Evolutionary conservation across 2,329 filamentous ascomycete genomes (phyloP), one percentile per base, ranked within the genome.

Genomic region (Polychaeton citri): DNA sequence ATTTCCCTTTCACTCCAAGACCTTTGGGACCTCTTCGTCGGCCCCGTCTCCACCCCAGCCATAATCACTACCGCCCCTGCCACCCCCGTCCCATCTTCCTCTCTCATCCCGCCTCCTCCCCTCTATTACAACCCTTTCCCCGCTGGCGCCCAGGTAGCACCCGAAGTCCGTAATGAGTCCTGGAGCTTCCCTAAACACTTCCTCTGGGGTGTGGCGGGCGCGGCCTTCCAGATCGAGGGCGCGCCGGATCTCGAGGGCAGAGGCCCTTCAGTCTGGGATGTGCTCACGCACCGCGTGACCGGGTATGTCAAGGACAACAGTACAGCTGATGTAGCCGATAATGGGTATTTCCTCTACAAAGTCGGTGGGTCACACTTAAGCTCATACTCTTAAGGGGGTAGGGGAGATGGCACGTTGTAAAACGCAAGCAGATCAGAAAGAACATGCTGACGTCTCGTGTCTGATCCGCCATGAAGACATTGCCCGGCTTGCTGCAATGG

Each of bases 291-390:
- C 15, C 18, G 42, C n/a, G 38, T 38, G 6, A 42, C 41, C 5
- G 38, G 36, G 21, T 40, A 40, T 28, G 52, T 74, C 15, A 62
- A 63, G 1, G 61, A 66, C 38, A 61, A 67, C 61, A 68, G 35
- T 70, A 70, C 40, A 68, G 64, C 35, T 50, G 63, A 9, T 69
- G 69, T 47, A 66, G 15, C 24, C 12, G 24, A 28, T 28, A 28
- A 28, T 15, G 15, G 15, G 12, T 28, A 28, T 28, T 28, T 12
- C 24, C 12, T 28, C 12, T 28, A 28, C 24, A 28, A 28, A 28
- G 24, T 28, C 15, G 24, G 24, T 28, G 7, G 15, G 24, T 28
- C 15, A n/a, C n/a, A n/a, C n/a, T n/a, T n/a, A n/a, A n/a, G n/a
- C n/a, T n/a, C n/a, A n/a, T n/a, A n/a, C n/a, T n/a, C n/a, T n/a